Evolutionary conservation across 805 yeast species (phyloP).

Genomic region (Hanseniaspora singularis): DNA sequence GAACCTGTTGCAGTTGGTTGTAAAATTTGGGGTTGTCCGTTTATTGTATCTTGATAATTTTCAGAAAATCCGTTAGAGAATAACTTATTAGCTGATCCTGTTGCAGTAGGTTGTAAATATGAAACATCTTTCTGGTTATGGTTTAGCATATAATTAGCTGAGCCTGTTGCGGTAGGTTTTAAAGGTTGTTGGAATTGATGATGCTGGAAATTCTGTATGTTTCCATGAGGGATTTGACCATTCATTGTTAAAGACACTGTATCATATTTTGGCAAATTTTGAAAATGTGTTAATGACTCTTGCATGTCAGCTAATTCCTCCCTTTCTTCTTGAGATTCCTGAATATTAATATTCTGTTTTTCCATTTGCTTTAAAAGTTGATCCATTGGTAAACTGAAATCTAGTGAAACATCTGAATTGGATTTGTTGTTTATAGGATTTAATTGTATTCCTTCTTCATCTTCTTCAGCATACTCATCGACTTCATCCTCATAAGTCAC

Average conservation of each 20-base stretch:
- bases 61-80: slow-evolving; percentile 19
- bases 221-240: slow-evolving; percentile 17
- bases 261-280: slow-evolving; percentile 61
- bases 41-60: not conserved
- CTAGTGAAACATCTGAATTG: slow-evolving; percentile 38
- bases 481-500: slow-evolving; percentile 32
- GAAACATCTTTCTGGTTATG: too few relatives aligned
- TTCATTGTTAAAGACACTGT: slow-evolving; percentile 44
- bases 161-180: too few relatives aligned
- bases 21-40: slow-evolving; percentile 19
- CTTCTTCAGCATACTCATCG: not conserved
- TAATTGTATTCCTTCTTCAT: slow-evolving; percentile 15
- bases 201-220: slow-evolving; percentile 28
- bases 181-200: slow-evolving; percentile 29
- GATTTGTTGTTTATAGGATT: slow-evolving; percentile 21
- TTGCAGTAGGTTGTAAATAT: too few relatives aligned
- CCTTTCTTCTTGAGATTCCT: slow-evolving; percentile 48
- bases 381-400: slow-evolving; percentile 65
- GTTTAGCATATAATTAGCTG: too few relatives aligned
- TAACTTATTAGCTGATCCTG: slow-evolving; percentile 30
- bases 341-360: slow-evolving; percentile 19
- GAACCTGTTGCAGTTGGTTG: slow-evolving; percentile 34
- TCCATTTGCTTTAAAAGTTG: slow-evolving; percentile 42
- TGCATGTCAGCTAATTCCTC: slow-evolving; percentile 64
- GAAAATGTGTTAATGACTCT: slow-evolving; percentile 61